A percentile compares a stretch with the other conserved stretches of the same genome.
Evolutionary conservation across 1,139 yeast species (phyloP).

Genomic region (Kluyveromyces marxianus): DNA sequence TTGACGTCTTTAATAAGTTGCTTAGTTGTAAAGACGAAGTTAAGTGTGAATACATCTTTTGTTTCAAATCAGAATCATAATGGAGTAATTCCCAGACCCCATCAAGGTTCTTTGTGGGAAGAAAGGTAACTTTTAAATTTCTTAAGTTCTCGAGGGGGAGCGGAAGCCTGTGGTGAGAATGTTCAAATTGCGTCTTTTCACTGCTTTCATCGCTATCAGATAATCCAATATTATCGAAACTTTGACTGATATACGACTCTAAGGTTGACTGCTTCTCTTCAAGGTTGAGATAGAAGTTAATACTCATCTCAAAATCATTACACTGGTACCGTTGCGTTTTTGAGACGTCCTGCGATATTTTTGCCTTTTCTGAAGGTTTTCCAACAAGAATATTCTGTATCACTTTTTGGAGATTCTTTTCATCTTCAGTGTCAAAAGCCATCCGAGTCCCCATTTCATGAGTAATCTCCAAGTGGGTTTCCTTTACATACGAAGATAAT

Average conservation of each 20-base stretch:
- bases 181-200: constrained; percentile 11
- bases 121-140: constrained; percentile 14
- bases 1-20: constrained; percentile 1
- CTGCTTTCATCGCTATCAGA: constrained; percentile 8
- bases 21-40: constrained; percentile 24
- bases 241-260: constrained; percentile 12
- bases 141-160: constrained; percentile 18
- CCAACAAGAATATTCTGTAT: constrained; percentile 1
- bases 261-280: constrained; percentile 1
- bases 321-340: neutral
- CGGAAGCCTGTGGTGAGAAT: constrained; percentile 7
- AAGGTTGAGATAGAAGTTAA: constrained; percentile 1
- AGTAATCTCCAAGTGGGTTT: neutral
- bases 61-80: constrained; percentile 25
- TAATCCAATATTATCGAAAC: constrained; percentile 25
- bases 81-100: constrained; percentile 30
- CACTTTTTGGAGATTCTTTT: neutral
- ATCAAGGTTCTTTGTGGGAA: constrained; percentile 28
- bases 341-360: neutral
- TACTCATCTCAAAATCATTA: neutral
- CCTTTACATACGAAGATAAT: constrained; percentile 3
- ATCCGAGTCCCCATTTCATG: neutral
- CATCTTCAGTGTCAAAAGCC: neutral
- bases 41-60: constrained; percentile 25
- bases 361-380: neutral